Evolutionary conservation across 2,329 filamentous ascomycete genomes (phyloP).

Genomic region (Stagonosporopsis tanaceti): DNA sequence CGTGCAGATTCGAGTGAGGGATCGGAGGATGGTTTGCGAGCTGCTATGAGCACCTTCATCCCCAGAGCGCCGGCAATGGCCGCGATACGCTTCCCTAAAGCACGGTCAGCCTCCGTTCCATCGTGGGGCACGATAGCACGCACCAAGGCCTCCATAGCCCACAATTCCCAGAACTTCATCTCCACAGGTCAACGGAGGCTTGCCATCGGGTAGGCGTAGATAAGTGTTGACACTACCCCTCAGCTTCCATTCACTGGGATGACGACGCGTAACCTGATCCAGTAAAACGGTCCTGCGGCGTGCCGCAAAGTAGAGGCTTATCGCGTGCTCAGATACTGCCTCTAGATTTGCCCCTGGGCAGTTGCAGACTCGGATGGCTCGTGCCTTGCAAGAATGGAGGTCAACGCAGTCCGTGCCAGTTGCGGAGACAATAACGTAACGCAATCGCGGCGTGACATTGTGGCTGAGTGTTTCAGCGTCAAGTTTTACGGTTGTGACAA

Average conservation of each 20-base stretch:
- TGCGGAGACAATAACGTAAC: conserved; percentile 56
- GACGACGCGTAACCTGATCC: conserved; percentile 32
- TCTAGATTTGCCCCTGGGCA: conserved; percentile 59
- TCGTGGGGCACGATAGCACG: conserved; percentile 14
- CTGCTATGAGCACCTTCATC: conserved; percentile 60
- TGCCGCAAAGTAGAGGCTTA: conserved; percentile 59
- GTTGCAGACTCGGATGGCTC: conserved; percentile 57
- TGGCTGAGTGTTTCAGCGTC: conserved; percentile 51
- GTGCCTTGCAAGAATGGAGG: conserved; percentile 52
- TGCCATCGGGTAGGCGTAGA: conserved; percentile 46
- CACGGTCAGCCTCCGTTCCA: conserved; percentile 18
- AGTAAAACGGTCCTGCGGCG: conserved; percentile 52
- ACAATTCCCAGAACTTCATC: conserved; percentile 61
- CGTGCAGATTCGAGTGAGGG: conserved; percentile 14
- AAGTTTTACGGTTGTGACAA: conserved; percentile 53
- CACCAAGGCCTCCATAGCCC: conserved; percentile 59
- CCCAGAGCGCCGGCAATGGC: conserved; percentile 55
- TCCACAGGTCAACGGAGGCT: conserved; percentile 55
- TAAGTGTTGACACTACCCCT: conserved; percentile 45
- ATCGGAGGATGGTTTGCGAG: conserved; percentile 42
- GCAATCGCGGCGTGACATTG: conserved; percentile 52
- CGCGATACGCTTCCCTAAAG: conserved; percentile 54
- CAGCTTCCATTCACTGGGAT: conserved; percentile 53
- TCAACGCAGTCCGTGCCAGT: conserved; percentile 59
- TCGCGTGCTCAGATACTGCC: conserved; percentile 59